phyloP scores from a whole-genome alignment of 495 filamentous ascomycete species.

The Gamarada debralockiae region DNA sequence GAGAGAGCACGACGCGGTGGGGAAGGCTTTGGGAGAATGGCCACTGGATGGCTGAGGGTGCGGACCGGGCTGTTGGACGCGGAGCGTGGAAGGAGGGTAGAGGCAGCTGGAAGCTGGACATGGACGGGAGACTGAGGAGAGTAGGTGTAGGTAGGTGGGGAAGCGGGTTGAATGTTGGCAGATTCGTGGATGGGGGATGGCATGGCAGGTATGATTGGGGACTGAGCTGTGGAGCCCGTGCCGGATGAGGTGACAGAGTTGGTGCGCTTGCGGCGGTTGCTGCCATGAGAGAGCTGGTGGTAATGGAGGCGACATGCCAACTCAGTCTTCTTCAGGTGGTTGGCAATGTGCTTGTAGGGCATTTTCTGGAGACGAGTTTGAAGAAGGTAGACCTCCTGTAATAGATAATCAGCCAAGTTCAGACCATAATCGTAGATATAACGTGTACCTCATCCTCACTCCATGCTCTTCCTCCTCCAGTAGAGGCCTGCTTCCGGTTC shows the following conservation, averaged over 20 bases:
- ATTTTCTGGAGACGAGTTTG: conserved; percentile 81
- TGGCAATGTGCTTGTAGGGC: conserved; percentile 85
- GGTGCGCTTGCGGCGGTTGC: conserved; percentile 66
- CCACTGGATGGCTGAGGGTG: conserved; percentile 41
- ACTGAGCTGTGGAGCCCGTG: conserved; percentile 33
- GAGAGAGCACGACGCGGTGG: conserved; percentile 39
- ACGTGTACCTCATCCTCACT: conserved; percentile 67
- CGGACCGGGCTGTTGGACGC: conserved; percentile 24
- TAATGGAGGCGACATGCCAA: conserved; percentile 81
- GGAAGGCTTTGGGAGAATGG: conserved; percentile 58
- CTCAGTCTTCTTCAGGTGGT: conserved; percentile 80
- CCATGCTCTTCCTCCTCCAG: conserved; percentile 71
- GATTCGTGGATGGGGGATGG: conserved; percentile 44
- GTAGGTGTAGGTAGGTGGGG: conserved; percentile 18
- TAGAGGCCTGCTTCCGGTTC: conserved; percentile 60
- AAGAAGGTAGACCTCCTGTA: conserved; percentile 77
- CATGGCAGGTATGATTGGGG: conserved; percentile 41
- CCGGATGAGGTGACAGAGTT: conserved; percentile 57
- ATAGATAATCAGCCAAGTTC: neutral
- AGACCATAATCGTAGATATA: conserved; percentile 5
- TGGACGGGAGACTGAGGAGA: conserved; percentile 21
- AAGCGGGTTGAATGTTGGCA: conserved; percentile 7
- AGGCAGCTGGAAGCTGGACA: conserved; percentile 23
- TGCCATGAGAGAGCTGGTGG: conserved; percentile 78
- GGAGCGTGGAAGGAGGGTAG: conserved; percentile 19